Base-by-base conservation (phyloP, 1,139 yeast genomes). In the Trichomonascaceae sp. region DNA sequence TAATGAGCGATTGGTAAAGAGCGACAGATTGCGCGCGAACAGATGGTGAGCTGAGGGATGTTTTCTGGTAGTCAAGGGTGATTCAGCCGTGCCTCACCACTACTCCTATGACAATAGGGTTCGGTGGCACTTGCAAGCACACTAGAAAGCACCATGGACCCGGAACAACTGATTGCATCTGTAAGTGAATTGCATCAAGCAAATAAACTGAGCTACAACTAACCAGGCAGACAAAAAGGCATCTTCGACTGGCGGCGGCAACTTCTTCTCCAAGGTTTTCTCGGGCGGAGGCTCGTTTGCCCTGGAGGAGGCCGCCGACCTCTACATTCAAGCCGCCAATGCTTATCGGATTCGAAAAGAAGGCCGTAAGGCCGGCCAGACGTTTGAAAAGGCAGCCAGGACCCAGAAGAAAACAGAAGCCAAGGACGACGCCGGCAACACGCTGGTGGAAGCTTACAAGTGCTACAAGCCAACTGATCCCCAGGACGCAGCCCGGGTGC, bases 401-500 rank as follows among this genome's bases (percentile, higher is more conserved):
- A 71, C 76, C 41, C 95, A 84, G 55, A 62, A 71, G 38, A 69
- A 75, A 47, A 79, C 87, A 26, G 80, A 72, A 22, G 74, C 78
- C 45, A 78, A 76, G 44, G 95, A 89, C 48, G 97, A 89, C 48
- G 93, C 93, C 3, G 94, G 94, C 8, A 85, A 81, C 54, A 74
- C 92, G 16, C 69, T 79, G 40, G 77, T 89, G 13, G 99, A 89
- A 50, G 95, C 96, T 0, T 89, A 73, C 64, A 92, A 89, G 55
- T 74, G 92, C 28, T 89, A 71, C 59, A 76, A 79, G 48, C 69
- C 74, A 29, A 77, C 76, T 28, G 70, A 69, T 25, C 89, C 95
- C 1, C 62, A 45, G 35, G 87, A 79, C 39, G 95, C 95, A 3
- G 89, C 81, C 17, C 70, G 75, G 33, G 74, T 85, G 6, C 65